A percentile compares a stretch with the other conserved stretches of the same genome.
phyloP scores from a whole-genome alignment of 2,329 filamentous ascomycete species.

The Colletotrichum karsti region DNA sequence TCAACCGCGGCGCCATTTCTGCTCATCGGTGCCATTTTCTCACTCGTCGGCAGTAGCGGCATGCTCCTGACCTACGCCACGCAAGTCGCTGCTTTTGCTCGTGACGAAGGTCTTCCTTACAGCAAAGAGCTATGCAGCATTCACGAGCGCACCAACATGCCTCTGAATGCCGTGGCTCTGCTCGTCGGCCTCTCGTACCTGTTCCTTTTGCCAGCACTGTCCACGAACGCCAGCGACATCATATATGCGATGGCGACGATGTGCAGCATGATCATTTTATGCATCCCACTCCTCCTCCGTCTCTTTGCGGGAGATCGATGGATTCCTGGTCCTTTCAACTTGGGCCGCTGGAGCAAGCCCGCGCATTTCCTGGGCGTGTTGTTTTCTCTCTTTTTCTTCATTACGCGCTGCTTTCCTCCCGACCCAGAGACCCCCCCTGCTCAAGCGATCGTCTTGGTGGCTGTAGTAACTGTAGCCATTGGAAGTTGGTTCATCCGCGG shows the following conservation, averaged over 20 bases:
- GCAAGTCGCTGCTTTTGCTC: not conserved
- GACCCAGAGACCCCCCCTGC: not conserved
- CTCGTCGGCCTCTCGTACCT: not conserved
- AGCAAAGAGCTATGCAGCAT: not conserved
- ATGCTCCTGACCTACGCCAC: not conserved
- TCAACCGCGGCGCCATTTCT: not conserved
- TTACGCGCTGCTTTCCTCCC: not conserved
- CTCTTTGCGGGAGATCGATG: not conserved
- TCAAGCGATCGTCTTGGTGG: not conserved
- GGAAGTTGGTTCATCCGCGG: not conserved
- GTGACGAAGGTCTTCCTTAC: not conserved
- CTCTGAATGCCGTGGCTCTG: not conserved
- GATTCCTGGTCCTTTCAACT: not conserved
- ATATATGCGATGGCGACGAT: not conserved
- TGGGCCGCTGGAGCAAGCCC: not conserved
- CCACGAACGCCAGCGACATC: not conserved
- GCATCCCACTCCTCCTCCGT: not conserved
- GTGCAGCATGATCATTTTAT: not conserved
- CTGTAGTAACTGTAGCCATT: not conserved
- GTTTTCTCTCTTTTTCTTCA: not conserved
- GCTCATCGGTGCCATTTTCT: not conserved
- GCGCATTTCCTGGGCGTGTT: not conserved
- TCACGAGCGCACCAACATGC: not conserved
- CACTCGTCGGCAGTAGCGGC: not conserved
- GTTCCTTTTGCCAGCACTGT: not conserved